phyloP scores from a whole-genome alignment of 2,329 filamentous ascomycete genomes.

The Colletotrichum sp. region DNA sequence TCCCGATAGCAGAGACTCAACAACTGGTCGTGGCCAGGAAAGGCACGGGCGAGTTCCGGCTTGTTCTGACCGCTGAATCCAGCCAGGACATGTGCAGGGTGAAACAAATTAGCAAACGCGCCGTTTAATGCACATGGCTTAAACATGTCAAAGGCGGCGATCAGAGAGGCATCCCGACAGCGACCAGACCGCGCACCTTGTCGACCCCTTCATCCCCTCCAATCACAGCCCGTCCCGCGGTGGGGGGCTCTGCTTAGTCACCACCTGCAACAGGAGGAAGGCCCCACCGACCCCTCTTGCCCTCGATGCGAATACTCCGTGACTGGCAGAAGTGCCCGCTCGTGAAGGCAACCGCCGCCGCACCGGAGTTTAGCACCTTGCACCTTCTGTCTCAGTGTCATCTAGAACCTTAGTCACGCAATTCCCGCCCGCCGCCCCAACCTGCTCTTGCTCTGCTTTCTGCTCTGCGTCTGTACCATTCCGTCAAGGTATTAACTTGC shows the following conservation, averaged over 20 bases:
- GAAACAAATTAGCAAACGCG: neutral
- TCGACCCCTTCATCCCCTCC: neutral
- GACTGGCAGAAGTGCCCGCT: neutral
- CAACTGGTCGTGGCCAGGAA: neutral
- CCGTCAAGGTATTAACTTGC: neutral
- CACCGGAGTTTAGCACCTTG: neutral
- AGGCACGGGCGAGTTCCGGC: neutral
- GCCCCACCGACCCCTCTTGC: slow-evolving; percentile 1
- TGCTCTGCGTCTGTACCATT: no score
- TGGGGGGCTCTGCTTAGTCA: neutral
- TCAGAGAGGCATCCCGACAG: neutral
- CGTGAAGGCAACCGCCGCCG: neutral
- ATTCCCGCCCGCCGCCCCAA: neutral
- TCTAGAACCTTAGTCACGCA: slow-evolving; percentile 19
- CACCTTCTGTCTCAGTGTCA: neutral
- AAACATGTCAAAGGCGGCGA: neutral
- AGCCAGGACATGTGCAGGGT: neutral
- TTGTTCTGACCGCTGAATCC: neutral
- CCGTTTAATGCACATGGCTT: neutral
- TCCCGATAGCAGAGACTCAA: neutral
- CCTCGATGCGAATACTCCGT: slow-evolving; percentile 6
- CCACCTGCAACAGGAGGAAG: neutral
- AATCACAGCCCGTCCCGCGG: neutral
- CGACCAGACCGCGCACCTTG: neutral
- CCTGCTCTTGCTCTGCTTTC: neutral